A percentile compares a stretch with the other conserved stretches of the same genome.
Evolutionary conservation across 208 protist species (phyloP).

Genomic region (Trypanosoma scelopori): DNA sequence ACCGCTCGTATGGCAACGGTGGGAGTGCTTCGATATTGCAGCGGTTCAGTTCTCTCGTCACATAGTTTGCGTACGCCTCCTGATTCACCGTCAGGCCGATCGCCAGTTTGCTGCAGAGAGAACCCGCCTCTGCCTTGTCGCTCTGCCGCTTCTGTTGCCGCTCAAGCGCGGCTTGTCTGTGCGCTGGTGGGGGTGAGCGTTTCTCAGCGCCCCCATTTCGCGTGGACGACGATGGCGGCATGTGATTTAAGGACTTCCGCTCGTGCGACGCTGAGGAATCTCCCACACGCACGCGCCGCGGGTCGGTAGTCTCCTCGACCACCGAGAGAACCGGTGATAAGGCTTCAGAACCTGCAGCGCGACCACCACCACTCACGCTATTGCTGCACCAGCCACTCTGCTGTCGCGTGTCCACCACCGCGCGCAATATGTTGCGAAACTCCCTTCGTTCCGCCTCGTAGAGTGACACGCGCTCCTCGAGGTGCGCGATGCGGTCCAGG

Average conservation of each 20-base stretch:
- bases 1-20: constrained; percentile 54
- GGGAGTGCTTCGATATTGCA: constrained; percentile 47
- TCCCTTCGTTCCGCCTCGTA: constrained; percentile 75
- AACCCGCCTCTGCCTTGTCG: neutral
- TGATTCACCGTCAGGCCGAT: constrained; percentile 63
- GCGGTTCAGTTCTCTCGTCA: constrained; percentile 50
- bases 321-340: neutral
- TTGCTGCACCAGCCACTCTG: neutral
- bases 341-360: neutral
- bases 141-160: neutral
- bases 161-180: neutral
- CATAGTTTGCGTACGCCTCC: constrained; percentile 51
- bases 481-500: constrained; percentile 48
- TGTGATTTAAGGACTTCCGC: neutral
- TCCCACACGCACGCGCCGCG: constrained; percentile 9
- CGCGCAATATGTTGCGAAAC: constrained; percentile 55
- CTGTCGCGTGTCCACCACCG: constrained; percentile 37
- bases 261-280: neutral
- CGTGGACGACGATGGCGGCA: neutral
- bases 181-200: neutral
- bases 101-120: constrained; percentile 1
- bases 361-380: neutral
- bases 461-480: constrained; percentile 76
- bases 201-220: neutral
- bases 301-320: constrained; percentile 15